Conservation (phyloP, 768 basidiomycete genomes). For the Tylopilus sp. region DNA sequence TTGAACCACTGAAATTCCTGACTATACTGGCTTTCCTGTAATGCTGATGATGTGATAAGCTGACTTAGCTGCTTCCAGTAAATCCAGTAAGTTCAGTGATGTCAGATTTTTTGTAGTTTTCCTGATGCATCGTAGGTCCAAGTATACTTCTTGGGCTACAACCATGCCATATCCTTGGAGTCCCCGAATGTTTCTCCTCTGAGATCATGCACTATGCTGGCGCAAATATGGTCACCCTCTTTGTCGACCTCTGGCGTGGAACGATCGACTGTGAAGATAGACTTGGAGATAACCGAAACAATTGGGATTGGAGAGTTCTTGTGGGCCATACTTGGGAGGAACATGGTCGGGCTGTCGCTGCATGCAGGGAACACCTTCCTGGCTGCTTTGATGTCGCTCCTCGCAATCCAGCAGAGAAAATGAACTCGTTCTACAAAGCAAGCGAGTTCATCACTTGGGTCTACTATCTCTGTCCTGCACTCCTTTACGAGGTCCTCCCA, state of each 20-base stretch:
- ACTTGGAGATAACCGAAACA: neutral
- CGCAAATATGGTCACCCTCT: neutral
- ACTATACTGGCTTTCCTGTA: no score
- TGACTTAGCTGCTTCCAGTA: no score
- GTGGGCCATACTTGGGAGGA: neutral
- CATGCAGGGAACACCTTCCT: neutral
- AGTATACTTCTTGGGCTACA: neutral
- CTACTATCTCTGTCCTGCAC: neutral
- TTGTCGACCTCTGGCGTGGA: neutral
- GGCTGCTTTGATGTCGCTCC: neutral
- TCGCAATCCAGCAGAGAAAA: neutral
- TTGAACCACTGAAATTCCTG: no score
- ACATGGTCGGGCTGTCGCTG: neutral
- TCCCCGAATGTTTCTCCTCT: neutral
- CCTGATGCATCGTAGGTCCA: neutral
- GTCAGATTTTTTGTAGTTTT: no score
- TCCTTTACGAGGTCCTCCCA: neutral
- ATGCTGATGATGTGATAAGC: no score
- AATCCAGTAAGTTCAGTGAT: no score
- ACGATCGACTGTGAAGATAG: neutral
- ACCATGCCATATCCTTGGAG: neutral
- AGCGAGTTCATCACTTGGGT: neutral
- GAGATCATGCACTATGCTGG: neutral
- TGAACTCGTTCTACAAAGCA: neutral
- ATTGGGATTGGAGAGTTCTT: neutral